These are phyloP conservation scores for Globisporangium perplexum DNA, from an alignment of 352 stramenopile genomes.

Conservation along the genomic window DNA sequence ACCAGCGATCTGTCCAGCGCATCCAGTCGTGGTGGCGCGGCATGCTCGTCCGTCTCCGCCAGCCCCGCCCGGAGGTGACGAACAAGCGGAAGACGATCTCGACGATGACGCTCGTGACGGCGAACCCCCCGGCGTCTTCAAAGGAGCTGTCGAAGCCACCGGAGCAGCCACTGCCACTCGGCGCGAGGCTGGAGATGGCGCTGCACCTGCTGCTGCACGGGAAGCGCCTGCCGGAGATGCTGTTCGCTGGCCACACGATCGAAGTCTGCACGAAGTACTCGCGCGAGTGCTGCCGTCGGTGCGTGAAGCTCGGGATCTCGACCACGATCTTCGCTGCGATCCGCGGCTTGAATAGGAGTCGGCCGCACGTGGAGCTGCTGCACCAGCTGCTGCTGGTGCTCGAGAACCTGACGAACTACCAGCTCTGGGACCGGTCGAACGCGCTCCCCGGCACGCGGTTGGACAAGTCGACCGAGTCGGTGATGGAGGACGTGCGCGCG, in stretches of 20 bases:
- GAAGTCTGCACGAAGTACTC: constrained; percentile 91
- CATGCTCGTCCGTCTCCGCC: constrained; percentile 45
- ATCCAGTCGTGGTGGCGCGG: constrained; percentile 76
- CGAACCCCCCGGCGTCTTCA: constrained; percentile 10
- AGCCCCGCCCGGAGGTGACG: constrained; percentile 30
- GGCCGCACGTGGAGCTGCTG: constrained; percentile 94
- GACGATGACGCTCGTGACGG: constrained; percentile 40
- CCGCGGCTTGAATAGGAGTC: constrained; percentile 91
- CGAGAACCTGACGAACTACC: constrained; percentile 85
- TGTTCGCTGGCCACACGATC: constrained; percentile 90
- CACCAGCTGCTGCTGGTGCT: constrained; percentile 78
- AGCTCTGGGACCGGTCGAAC: constrained; percentile 16
- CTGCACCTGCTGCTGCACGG: constrained; percentile 69
- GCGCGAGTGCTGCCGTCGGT: constrained; percentile 85
- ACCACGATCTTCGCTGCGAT: constrained; percentile 91
- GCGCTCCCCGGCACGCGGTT: constrained; percentile 10
- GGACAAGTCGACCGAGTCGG: constrained; percentile 33
- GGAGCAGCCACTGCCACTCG: constrained; percentile 47
- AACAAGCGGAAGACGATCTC: constrained; percentile 51
- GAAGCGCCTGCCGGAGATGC: constrained; percentile 89
- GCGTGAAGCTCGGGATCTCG: constrained; percentile 80
- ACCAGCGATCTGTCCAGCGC: constrained; percentile 17
- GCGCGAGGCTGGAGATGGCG: constrained; percentile 57
- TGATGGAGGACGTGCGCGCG: constrained; percentile 51
- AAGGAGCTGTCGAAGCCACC: constrained; percentile 6